phyloP scores from a whole-genome alignment of 1,139 yeast species.

The Geotrichum cucujoidarum region DNA sequence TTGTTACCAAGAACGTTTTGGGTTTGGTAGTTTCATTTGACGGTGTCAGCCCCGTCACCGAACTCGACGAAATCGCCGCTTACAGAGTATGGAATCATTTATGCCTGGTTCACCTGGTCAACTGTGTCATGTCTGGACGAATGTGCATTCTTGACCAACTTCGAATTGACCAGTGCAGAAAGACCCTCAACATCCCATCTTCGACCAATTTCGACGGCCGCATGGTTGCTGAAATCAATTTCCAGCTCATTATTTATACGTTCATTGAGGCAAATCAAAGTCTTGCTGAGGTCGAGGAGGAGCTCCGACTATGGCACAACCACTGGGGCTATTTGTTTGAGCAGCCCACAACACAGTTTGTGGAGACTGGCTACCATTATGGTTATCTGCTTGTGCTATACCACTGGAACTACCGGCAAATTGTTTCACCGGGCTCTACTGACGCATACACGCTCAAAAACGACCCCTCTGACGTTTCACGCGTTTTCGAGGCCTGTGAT shows the following conservation, averaged over 20 bases:
- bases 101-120: slow-evolving; percentile 62
- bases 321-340: slow-evolving; percentile 69
- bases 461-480: slow-evolving; percentile 15
- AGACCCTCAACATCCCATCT: slow-evolving; percentile 55
- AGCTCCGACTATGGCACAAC: slow-evolving; percentile 55
- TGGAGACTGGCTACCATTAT: slow-evolving; percentile 67
- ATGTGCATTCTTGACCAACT: slow-evolving; percentile 68
- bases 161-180: slow-evolving; percentile 57
- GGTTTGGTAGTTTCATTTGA: slow-evolving; percentile 36
- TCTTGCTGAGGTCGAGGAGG: slow-evolving; percentile 35
- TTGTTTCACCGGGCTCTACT: not conserved
- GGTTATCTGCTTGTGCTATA: slow-evolving; percentile 51
- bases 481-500: slow-evolving; percentile 18
- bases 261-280: slow-evolving; percentile 46
- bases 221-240: slow-evolving; percentile 73
- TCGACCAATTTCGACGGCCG: slow-evolving; percentile 80
- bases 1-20: slow-evolving; percentile 45
- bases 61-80: slow-evolving; percentile 49
- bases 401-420: slow-evolving; percentile 32
- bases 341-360: slow-evolving; percentile 73
- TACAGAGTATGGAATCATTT: slow-evolving; percentile 70
- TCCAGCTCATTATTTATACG: slow-evolving; percentile 58
- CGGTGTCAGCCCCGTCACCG: slow-evolving; percentile 38
- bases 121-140: slow-evolving; percentile 66
- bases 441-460: slow-evolving; percentile 6